phyloP scores from a whole-genome alignment of 768 basidiomycete genomes.

The Amanita rimosa region DNA sequence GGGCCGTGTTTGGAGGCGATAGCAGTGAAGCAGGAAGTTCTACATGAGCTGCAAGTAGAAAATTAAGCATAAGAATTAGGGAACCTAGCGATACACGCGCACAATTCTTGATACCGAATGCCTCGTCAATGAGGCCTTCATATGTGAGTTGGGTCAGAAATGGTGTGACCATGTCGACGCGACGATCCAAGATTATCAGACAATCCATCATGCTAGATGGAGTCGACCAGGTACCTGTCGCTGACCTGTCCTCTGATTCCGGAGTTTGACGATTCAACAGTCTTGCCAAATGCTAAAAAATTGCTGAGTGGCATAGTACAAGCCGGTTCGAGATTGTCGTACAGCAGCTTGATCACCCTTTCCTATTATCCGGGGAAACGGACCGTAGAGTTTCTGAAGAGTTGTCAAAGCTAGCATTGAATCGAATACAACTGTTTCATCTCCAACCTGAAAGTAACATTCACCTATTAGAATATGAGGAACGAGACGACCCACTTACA shows the following conservation, averaged over 20 bases:
- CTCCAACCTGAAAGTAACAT: conserved; percentile 61
- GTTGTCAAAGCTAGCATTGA: conserved; percentile 79
- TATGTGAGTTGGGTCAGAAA: conserved; percentile 94
- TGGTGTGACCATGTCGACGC: conserved; percentile 92
- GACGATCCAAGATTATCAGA: conserved; percentile 81
- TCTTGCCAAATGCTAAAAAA: conserved; percentile 57
- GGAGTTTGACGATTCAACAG: conserved; percentile 54
- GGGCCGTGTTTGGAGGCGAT: conserved; percentile 38
- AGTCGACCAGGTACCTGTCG: conserved; percentile 28
- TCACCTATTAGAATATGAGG: conserved; percentile 5
- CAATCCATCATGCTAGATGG: conserved; percentile 65
- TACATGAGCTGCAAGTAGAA: conserved; percentile 45
- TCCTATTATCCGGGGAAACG: conserved; percentile 84
- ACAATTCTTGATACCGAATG: conserved; percentile 87
- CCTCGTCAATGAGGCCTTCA: conserved; percentile 90
- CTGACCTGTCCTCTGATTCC: conserved; percentile 23
- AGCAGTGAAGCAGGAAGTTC: conserved; percentile 70
- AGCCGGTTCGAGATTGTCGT: conserved; percentile 12
- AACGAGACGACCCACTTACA: conserved; percentile 36
- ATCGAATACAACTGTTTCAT: conserved; percentile 83
- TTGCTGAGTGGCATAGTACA: conserved; percentile 3
- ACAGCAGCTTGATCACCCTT: conserved; percentile 87
- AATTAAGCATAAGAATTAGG: conserved; percentile 5
- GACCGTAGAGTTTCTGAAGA: conserved; percentile 76
- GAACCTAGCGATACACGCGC: not conserved